phyloP scores from a whole-genome alignment of 2,329 filamentous ascomycete species.

The Exophiala sideris region DNA sequence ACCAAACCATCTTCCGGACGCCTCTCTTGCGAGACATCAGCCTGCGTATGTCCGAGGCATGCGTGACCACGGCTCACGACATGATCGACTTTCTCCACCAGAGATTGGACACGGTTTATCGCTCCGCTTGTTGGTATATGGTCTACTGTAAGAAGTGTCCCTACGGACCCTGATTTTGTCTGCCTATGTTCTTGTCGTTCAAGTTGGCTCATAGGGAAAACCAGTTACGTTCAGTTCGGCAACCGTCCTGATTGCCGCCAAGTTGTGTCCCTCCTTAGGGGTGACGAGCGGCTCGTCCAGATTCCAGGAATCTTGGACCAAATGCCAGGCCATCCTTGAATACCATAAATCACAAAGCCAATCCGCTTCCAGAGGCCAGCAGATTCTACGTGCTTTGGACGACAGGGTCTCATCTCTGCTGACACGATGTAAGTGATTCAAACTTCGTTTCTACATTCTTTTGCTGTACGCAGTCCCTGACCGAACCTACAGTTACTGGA shows the following conservation, averaged over 20 bases:
- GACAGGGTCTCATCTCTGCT: neutral
- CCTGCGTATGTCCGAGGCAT: slow-evolving; percentile 32
- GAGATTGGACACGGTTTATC: neutral
- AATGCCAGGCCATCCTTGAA: neutral
- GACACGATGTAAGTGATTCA: neutral
- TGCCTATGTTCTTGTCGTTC: neutral
- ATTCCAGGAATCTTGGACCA: neutral
- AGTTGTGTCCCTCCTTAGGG: neutral
- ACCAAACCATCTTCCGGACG: neutral
- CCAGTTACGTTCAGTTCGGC: neutral
- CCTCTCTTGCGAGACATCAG: neutral
- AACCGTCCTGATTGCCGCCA: slow-evolving; percentile 3
- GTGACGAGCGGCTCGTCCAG: neutral
- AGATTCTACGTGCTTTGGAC: slow-evolving; percentile 1
- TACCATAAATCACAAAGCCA: slow-evolving; percentile 2
- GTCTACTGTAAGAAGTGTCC: slow-evolving; percentile 1
- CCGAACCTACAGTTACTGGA: neutral
- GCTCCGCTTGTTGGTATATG: neutral
- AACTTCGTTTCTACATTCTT: neutral
- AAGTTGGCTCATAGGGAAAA: neutral
- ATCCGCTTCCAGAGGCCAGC: neutral
- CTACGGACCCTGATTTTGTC: neutral
- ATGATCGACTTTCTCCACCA: slow-evolving; percentile 33
- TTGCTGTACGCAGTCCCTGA: neutral
- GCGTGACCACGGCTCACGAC: slow-evolving; percentile 34